phyloP scores from a whole-genome alignment of 371 early-diverging fungal genomes.

The Saksenaea oblongispora region DNA sequence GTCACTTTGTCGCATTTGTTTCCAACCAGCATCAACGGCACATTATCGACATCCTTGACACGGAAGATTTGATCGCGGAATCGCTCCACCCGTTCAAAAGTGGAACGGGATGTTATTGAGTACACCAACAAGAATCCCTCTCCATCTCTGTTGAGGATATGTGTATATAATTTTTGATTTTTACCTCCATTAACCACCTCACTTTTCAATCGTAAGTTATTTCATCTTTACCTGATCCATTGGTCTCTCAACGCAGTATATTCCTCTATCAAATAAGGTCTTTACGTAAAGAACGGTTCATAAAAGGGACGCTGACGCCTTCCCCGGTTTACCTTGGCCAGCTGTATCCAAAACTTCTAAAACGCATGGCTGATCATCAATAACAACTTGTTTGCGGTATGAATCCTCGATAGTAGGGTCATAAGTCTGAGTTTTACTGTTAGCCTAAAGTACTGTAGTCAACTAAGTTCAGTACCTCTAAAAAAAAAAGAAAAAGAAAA shows the following conservation, averaged over 20 bases:
- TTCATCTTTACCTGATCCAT: conserved; percentile 53
- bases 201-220: not conserved
- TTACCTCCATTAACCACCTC: not conserved
- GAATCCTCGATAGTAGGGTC: conserved; percentile 9
- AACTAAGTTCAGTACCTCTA: not conserved
- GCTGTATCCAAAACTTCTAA: conserved; percentile 95
- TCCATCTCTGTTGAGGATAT: conserved; percentile 60
- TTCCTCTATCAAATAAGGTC: conserved; percentile 28
- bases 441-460: not conserved
- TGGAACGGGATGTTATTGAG: conserved; percentile 79
- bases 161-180: not conserved
- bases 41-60: conserved; percentile 79
- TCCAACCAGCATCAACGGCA: conserved; percentile 88
- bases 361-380: conserved; percentile 92
- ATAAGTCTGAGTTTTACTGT: not conserved
- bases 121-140: conserved; percentile 90
- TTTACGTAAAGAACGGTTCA: not conserved
- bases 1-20: conserved; percentile 87
- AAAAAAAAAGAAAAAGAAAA: not conserved
- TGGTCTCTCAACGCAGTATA: conserved; percentile 73
- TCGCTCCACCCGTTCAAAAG: conserved; percentile 79
- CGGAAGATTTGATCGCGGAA: conserved; percentile 82
- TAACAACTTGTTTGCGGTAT: conserved; percentile 90
- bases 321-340: conserved; percentile 71
- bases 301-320: not conserved